Base-by-base conservation (phyloP, 2,329 filamentous ascomycete genomes). In the Aureobasidium sp. region DNA sequence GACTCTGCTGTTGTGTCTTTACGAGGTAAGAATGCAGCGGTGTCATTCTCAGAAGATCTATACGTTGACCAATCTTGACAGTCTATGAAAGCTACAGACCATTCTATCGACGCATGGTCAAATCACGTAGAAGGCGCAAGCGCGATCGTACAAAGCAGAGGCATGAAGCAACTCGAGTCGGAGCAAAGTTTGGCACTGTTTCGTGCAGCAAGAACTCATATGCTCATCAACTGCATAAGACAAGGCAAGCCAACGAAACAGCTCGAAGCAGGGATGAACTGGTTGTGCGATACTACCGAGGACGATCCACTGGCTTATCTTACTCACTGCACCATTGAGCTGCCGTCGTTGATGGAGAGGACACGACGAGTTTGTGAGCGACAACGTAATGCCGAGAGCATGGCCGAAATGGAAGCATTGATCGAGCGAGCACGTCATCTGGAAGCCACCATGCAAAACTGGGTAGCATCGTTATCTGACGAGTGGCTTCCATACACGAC, bases 111-210 rank as follows among this genome's bases (percentile, higher is more conserved):
- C 17, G 78, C 78, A 24, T 85, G 84, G 65, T 80, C 79, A 59
- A 80, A 80, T 6, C 85, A 87, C 69, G 79, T 86, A 50, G 77
- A 81, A 67, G 85, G 85, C 1, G 84, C 83, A 2, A 77, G 82
- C 48, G 83, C 84, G 12, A 71, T 87, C n/a, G 73, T 86, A 20
- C 78, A 79, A 62, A 57, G 77, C 44, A 70, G 75, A n/a, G 75
- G 74, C 9, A 60, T 66, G 4, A 66, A 73, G n/a, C 73, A 76
- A 55, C 66, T 77, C 5, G 36, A 46, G 4, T 29, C 44, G 13
- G 27, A 37, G 26, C 62, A 60, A 24, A 60, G 62, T 43, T 15
- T 60, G 9, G 56, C 62, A n/a, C 55, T 63, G 5, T 63, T 63
- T 13, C 36, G 62, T 2, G 62, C 62, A 24, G 56, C 48, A 12